Percentiles rank a stretch among this genome's conserved stretches.
These are phyloP conservation scores for Apiospora kogelbergensis DNA, from an alignment of 2,329 filamentous ascomycete species.

Conservation along the genomic window DNA sequence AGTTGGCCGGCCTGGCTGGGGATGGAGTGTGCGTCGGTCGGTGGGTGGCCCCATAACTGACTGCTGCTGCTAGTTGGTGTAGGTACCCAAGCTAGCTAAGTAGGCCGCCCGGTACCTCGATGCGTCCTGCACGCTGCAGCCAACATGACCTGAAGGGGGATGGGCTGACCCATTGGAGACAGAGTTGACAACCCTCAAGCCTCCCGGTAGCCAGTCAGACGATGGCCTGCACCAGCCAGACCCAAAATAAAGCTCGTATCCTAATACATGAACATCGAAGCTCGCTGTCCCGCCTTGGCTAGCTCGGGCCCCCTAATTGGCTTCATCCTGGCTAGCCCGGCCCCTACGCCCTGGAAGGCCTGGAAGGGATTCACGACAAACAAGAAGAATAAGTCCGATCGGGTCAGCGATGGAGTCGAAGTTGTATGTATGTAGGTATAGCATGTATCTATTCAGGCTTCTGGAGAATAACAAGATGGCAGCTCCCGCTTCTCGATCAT, in stretches of 20 bases:
- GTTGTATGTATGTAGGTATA: background rate
- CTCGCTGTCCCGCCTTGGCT: background rate
- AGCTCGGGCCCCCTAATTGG: background rate
- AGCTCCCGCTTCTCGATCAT: background rate
- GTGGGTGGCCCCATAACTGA: background rate
- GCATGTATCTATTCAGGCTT: background rate
- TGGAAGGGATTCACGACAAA: background rate
- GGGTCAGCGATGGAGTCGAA: too few relatives aligned
- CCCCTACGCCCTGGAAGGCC: background rate
- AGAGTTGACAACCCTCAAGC: background rate
- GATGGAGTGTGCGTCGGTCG: background rate
- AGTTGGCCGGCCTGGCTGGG: background rate
- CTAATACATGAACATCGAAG: background rate
- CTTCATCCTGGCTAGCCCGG: background rate
- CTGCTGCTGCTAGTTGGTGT: too few relatives aligned
- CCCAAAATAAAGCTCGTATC: conserved; percentile 4
- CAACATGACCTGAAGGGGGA: background rate
- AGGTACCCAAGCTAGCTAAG: too few relatives aligned
- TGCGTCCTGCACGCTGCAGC: background rate
- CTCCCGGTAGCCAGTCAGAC: background rate
- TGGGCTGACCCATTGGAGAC: background rate
- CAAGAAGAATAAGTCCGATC: background rate
- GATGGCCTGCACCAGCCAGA: background rate
- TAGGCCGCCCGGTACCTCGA: background rate
- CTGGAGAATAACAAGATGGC: background rate